Conservation (phyloP, 1,139 yeast genomes). For the Suhomyces ambrosiae region DNA sequence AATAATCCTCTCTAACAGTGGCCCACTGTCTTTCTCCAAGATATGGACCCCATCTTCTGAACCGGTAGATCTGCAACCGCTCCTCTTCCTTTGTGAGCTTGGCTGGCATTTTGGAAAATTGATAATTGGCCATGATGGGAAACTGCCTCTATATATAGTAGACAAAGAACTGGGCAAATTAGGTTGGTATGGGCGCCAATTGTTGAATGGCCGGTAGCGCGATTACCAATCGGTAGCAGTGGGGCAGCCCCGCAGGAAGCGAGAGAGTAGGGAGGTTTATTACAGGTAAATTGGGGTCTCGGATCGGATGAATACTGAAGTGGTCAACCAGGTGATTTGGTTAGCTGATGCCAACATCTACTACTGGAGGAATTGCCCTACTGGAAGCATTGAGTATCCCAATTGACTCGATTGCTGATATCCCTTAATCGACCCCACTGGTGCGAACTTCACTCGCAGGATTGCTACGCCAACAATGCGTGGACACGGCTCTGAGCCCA, state of each 20-base stretch:
- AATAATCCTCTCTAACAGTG: slow-evolving; percentile 91
- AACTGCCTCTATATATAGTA: slow-evolving; percentile 1
- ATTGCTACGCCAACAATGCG: slow-evolving; percentile 6
- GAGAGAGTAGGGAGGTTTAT: no score
- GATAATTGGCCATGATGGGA: slow-evolving; percentile 3
- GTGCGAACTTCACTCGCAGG: slow-evolving; percentile 9
- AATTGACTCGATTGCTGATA: no score
- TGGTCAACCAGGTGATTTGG: no score
- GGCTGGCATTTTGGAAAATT: slow-evolving; percentile 9
- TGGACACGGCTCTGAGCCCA: no score
- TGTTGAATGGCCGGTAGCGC: slow-evolving; percentile 5
- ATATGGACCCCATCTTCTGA: slow-evolving; percentile 84
- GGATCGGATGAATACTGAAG: no score
- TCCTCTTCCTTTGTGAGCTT: slow-evolving; percentile 61
- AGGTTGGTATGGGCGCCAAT: neutral
- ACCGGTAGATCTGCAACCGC: slow-evolving; percentile 62
- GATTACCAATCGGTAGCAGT: slow-evolving; percentile 3
- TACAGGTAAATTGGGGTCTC: no score
- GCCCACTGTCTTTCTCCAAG: slow-evolving; percentile 94
- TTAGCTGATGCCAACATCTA: no score
- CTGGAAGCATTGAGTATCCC: neutral
- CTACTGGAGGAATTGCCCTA: no score
- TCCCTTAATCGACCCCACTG: neutral
- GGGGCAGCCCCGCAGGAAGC: slow-evolving; percentile 3
- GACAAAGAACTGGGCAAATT: neutral